These are phyloP conservation scores for Thuja plicata DNA, from an alignment of 83 land plant genomes.

Conservation along the genomic window DNA sequence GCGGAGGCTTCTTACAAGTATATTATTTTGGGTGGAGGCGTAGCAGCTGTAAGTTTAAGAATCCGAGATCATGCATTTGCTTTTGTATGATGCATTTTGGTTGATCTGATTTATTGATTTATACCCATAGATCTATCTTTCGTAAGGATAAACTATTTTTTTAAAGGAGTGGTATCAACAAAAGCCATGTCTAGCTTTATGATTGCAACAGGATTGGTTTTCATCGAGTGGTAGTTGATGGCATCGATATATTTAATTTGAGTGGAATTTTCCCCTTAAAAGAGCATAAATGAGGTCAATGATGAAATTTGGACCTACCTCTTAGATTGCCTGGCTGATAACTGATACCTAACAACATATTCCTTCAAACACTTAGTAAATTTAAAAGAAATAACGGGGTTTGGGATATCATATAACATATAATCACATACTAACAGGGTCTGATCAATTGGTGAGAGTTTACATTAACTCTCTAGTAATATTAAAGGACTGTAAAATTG, in stretches of 20 bases:
- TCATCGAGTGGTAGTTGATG: neutral
- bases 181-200: neutral
- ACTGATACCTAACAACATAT: neutral
- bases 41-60: conserved; percentile 51
- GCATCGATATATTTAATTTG: neutral
- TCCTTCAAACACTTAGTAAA: neutral
- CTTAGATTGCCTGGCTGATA: neutral
- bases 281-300: neutral
- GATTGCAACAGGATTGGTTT: neutral
- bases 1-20: conserved; percentile 57
- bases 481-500: neutral
- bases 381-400: neutral
- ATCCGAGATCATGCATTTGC: neutral
- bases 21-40: conserved; percentile 78
- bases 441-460: neutral
- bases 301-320: neutral
- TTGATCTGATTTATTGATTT: neutral
- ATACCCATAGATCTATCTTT: neutral
- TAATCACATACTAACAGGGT: neutral
- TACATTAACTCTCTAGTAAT: neutral
- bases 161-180: neutral
- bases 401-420: neutral
- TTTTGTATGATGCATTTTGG: neutral
- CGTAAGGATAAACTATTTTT: too few species aligned
- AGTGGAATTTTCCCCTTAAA: neutral